Base-by-base conservation (phyloP, 1,284 basidiomycete species). In the Gymnopus androsaceus region DNA sequence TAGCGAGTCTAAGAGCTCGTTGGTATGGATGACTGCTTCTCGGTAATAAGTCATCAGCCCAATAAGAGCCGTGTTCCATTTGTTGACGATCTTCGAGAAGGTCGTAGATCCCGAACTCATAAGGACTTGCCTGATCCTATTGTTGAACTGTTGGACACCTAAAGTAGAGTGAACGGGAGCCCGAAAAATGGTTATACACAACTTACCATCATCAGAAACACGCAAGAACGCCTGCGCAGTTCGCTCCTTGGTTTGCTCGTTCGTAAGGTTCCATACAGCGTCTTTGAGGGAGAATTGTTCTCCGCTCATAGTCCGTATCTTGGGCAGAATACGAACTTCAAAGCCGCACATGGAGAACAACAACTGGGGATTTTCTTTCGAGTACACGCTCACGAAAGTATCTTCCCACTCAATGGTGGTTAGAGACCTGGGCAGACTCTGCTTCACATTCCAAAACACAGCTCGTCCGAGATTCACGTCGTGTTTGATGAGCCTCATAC, bases 371-470 rank as follows among this genome's bases (percentile, higher is more conserved):
- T 99, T 99, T 72, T 99, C 91, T 72, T 94, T 94, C 31, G 94
- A 97, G 76, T 94, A 99, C 50, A 99, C 96, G 61, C 92, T 95
- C 60, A 93, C 92, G 67, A 95, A 95, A 0, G 94, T 94, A 69
- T 97, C 94, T 63, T 98, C 95, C 96, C 96, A 99, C 70, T 98
- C 97, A 69, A 99, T 98, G 0, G 97, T 98, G 2, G 96, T 99
- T 60, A 99, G 77, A 28, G 95, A 98, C 57, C 96, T 82, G 1
- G 97, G 97, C 41, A 99, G 73, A 64, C 93, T 94, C 74, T 98
- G 96, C 79, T 98, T 98, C 71, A 99, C 94, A 65, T 98, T 98
- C 97, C 96, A 99, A 75, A 98, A 98, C 11, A 98, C 96, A 5
- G 97, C 97, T 62, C 97, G 86, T 30, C 96, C 96, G 31, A 99